phyloP scores from a whole-genome alignment of 2,329 filamentous ascomycete species.

The Epichloe uncinata region DNA sequence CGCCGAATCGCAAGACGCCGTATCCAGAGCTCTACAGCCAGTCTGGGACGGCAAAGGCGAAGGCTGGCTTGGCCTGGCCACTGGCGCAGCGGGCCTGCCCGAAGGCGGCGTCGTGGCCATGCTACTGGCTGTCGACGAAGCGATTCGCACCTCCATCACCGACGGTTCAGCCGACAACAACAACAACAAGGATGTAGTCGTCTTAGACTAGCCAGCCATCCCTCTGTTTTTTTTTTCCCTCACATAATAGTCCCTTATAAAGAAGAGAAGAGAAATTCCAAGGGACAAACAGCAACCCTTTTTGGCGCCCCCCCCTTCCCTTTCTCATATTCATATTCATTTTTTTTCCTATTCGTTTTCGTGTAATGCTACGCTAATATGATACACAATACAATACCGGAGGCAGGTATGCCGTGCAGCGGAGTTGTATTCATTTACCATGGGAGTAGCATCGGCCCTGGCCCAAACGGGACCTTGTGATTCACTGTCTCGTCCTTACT shows the following conservation, averaged over 20 bases:
- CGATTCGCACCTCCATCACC: slow-evolving; percentile 22
- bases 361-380: background rate
- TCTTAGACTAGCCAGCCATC: slow-evolving; percentile 7
- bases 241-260: background rate
- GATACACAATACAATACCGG: background rate
- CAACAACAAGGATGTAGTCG: slow-evolving; percentile 4
- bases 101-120: slow-evolving; percentile 30
- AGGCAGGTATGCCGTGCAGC: background rate
- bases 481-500: too few species aligned
- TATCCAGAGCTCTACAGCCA: slow-evolving; percentile 27
- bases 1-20: slow-evolving; percentile 15
- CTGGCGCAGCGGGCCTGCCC: slow-evolving; percentile 31
- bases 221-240: background rate
- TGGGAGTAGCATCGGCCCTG: background rate
- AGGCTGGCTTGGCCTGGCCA: slow-evolving; percentile 34
- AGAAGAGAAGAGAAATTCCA: background rate
- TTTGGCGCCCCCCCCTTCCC: too few species aligned
- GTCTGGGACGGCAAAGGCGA: slow-evolving; percentile 32
- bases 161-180: background rate
- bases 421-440: background rate
- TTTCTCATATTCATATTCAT: background rate
- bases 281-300: too few species aligned
- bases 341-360: background rate
- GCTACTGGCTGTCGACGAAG: slow-evolving; percentile 33
- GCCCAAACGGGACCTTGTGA: too few species aligned